Base-by-base conservation (phyloP, 805 yeast genomes). In the Teunomyces pallodes region DNA sequence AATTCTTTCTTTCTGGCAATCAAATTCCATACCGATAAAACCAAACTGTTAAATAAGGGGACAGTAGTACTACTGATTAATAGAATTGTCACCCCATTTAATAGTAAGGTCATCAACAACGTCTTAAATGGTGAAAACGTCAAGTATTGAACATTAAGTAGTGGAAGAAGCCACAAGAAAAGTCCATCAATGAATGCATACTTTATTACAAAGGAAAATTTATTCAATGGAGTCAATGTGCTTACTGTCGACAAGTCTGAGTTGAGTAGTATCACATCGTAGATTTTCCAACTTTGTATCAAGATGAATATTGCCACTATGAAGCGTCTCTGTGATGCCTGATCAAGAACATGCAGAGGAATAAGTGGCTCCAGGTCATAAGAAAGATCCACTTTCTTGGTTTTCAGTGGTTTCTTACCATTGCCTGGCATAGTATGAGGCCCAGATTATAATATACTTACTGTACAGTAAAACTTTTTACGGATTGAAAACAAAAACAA, bases 221-320 rank as follows among this genome's bases (percentile, higher is more conserved):
- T 80, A 74, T 51, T 82, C 75, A 58, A 72, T 65, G 44, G 75
- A 59, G 59, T 58, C 50, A 76, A 68, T 4, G 67, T 65, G 1
- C 70, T 47, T 1, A 70, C 45, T 55, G 59, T 12, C 62, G 65
- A 32, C 54, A 48, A 9, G 13, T 74, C 77, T 24, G 79, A 74
- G 56, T 83, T 83, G 48, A 87, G 66, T 17, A 82, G 62, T 30
- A 84, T 67, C 36, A 87, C 65, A 61, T 89, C 96, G 56, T 86
- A 87, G 1, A 88, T 48, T 61, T 94, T 92, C 80, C 87, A 87
- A n/a, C 88, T 80, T 65, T 91, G 97, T n/a, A 92, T 74, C 30
- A 87, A 72, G 2, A 79, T 70, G 60, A 90, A 88, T 9, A 87
- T 51, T 1, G 88, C 79, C n/a, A 84, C 63, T 2, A 83, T 76